Evolutionary conservation across 148 eudicot genomes (phyloP).

Genomic region (Chenopodium quinoa): DNA sequence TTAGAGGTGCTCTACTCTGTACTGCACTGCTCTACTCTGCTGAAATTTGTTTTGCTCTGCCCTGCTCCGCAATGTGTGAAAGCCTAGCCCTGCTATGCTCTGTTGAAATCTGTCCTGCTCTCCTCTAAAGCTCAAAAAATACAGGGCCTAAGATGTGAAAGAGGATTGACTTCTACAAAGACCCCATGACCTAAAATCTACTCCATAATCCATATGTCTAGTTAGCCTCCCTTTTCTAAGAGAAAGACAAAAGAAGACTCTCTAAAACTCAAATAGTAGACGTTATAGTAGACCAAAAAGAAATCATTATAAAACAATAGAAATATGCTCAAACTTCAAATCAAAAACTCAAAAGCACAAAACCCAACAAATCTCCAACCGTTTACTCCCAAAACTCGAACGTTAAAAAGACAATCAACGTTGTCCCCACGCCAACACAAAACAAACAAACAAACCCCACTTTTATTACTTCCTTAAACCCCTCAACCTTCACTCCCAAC

Average conservation of each 20-base stretch:
- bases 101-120: too few relatives aligned
- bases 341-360: not conserved
- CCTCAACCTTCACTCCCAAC: not conserved
- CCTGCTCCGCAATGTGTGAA: too few relatives aligned
- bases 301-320: not conserved
- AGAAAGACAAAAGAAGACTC: not conserved
- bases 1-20: too few relatives aligned
- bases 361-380: not conserved
- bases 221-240: too few relatives aligned
- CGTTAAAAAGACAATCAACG: conserved; percentile 9
- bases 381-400: conserved; percentile 7
- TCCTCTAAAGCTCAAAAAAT: too few relatives aligned
- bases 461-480: not conserved
- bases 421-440: conserved; percentile 5
- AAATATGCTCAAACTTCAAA: not conserved
- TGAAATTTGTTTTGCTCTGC: too few relatives aligned
- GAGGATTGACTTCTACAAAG: too few relatives aligned
- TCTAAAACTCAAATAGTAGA: not conserved
- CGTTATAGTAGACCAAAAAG: not conserved
- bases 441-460: not conserved
- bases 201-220: too few relatives aligned
- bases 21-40: too few relatives aligned
- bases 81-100: too few relatives aligned
- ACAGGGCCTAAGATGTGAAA: too few relatives aligned
- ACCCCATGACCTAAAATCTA: too few relatives aligned